Evolutionary conservation across 1,139 yeast genomes (phyloP).

Genomic region (Kodamaea sp.): DNA sequence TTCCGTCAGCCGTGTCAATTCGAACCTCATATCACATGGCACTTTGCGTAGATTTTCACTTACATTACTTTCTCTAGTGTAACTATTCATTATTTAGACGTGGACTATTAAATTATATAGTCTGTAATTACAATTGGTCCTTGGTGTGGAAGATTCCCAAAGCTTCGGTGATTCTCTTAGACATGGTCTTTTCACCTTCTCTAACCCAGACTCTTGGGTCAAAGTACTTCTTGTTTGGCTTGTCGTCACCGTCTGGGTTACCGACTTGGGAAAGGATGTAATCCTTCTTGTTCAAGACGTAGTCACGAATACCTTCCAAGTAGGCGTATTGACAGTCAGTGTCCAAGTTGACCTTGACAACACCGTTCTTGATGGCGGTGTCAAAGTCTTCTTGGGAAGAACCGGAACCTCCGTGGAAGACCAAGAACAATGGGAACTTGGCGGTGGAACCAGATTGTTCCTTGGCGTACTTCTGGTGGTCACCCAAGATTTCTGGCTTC

Average conservation of each 20-base stretch:
- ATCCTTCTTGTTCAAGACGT: constrained; percentile 93
- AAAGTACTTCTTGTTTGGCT: constrained; percentile 98
- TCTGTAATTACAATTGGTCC: constrained; percentile 49
- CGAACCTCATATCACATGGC: too few species aligned
- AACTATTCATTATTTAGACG: constrained; percentile 1
- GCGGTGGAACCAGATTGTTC: constrained; percentile 56
- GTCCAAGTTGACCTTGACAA: constrained; percentile 98
- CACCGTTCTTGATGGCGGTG: constrained; percentile 90
- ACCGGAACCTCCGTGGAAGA: constrained; percentile 99
- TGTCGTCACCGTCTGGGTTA: constrained; percentile 99
- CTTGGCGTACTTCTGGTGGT: constrained; percentile 87
- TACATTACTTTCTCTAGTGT: too few species aligned
- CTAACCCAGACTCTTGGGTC: constrained; percentile 99
- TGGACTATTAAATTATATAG: constrained; percentile 1
- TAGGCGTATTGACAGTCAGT: constrained; percentile 99
- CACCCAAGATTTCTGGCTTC: constrained; percentile 91
- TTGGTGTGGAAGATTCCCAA: constrained; percentile 84
- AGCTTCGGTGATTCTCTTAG: constrained; percentile 80
- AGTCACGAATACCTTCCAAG: constrained; percentile 96
- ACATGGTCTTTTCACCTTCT: constrained; percentile 99
- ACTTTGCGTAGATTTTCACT: too few species aligned
- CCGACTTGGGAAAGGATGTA: constrained; percentile 88
- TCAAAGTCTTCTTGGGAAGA: constrained; percentile 90
- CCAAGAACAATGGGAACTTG: constrained; percentile 86
- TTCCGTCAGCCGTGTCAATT: too few species aligned